phyloP scores from a whole-genome alignment of 148 eudicot species.

The Dianthus caryophyllus region DNA sequence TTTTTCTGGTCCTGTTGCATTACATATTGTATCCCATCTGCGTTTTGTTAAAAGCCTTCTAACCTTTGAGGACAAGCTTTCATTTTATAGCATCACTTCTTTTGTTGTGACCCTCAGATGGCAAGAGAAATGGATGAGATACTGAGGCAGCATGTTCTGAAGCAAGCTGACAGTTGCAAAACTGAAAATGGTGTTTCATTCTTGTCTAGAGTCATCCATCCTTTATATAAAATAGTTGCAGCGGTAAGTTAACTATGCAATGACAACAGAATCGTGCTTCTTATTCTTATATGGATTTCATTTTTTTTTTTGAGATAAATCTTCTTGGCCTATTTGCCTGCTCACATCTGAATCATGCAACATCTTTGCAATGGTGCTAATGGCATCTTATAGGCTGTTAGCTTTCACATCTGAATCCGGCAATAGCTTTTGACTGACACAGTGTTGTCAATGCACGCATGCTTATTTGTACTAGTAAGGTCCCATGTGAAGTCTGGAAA shows the following conservation, averaged over 20 bases:
- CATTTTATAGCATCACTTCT: background rate
- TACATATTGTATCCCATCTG: constrained; percentile 1
- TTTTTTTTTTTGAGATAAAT: background rate
- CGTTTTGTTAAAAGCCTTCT: background rate
- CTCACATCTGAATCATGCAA: background rate
- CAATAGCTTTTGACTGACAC: background rate
- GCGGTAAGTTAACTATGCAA: constrained; percentile 52
- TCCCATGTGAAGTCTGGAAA: background rate
- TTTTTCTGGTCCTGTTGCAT: background rate
- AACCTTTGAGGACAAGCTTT: background rate
- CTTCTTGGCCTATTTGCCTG: background rate
- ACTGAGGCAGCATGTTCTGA: constrained; percentile 64
- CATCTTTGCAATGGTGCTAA: background rate
- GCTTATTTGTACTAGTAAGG: too few relatives aligned
- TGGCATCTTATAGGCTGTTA: background rate
- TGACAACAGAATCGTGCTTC: background rate
- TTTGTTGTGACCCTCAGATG: constrained; percentile 45
- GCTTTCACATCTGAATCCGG: background rate
- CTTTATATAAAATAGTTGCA: constrained; percentile 71
- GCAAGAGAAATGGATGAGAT: constrained; percentile 84
- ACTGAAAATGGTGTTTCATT: constrained; percentile 69
- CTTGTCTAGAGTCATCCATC: constrained; percentile 67
- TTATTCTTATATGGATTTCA: background rate
- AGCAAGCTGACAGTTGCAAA: constrained; percentile 88
- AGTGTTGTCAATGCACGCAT: too few relatives aligned